phyloP scores from a whole-genome alignment of 495 filamentous ascomycete genomes.

The Articulospora tetracladia region DNA sequence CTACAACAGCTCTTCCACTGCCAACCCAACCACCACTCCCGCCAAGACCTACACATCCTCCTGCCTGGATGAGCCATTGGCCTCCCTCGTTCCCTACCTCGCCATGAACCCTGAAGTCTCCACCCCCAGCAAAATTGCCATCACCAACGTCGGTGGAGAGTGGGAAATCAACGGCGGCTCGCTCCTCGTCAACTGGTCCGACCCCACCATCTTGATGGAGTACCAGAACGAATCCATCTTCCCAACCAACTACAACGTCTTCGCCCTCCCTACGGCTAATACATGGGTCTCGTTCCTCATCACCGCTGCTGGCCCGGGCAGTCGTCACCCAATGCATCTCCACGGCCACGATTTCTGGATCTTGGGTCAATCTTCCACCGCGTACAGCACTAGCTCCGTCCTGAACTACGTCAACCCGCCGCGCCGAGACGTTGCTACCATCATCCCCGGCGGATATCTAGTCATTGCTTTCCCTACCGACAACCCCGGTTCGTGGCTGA shows the following conservation, averaged over 20 bases:
- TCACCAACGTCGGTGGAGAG: slow-evolving; percentile 50
- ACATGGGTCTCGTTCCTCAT: slow-evolving; percentile 1
- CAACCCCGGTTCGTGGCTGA: slow-evolving; percentile 41
- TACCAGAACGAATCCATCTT: background rate
- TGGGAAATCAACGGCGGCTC: background rate
- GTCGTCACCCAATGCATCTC: slow-evolving; percentile 57
- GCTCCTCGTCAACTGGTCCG: background rate
- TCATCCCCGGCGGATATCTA: slow-evolving; percentile 41
- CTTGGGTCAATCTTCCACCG: slow-evolving; percentile 33
- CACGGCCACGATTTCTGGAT: slow-evolving; percentile 58
- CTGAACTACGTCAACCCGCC: slow-evolving; percentile 44
- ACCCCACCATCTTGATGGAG: background rate
- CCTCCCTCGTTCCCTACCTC: slow-evolving; percentile 39
- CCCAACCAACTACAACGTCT: background rate
- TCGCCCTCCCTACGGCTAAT: background rate
- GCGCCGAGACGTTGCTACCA: slow-evolving; percentile 51
- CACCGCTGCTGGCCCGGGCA: background rate
- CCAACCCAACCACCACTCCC: slow-evolving; percentile 30
- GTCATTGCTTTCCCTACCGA: slow-evolving; percentile 47
- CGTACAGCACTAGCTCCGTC: slow-evolving; percentile 19
- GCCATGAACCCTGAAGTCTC: slow-evolving; percentile 27
- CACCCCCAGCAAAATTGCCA: slow-evolving; percentile 15
- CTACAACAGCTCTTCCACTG: slow-evolving; percentile 21
- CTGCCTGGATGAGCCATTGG: slow-evolving; percentile 34
- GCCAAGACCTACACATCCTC: slow-evolving; percentile 24